These are phyloP conservation scores for Ganoderma leucocontextum DNA, from an alignment of 1,284 basidiomycete genomes.

Conservation along the genomic window DNA sequence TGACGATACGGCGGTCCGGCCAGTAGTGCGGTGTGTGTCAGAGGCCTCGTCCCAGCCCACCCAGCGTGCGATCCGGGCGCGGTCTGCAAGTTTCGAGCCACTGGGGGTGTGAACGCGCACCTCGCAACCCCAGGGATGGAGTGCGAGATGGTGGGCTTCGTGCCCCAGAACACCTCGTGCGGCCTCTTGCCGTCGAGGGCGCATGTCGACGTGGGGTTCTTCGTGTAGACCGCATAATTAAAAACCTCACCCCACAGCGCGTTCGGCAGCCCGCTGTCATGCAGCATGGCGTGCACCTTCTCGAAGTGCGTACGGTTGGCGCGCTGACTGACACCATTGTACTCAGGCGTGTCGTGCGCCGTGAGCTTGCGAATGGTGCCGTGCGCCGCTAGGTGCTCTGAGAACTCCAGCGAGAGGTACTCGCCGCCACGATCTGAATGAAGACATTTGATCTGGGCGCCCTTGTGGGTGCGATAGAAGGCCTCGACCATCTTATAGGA, in stretches of 20 bases:
- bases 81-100: too few species aligned
- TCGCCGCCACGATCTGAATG: constrained; percentile 42
- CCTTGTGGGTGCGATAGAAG: constrained; percentile 28
- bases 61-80: too few species aligned
- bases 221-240: constrained; percentile 45
- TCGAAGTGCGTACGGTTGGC: constrained; percentile 42
- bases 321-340: constrained; percentile 48
- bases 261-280: constrained; percentile 38
- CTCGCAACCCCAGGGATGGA: too few species aligned
- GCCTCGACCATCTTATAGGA: constrained; percentile 32
- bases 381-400: background rate
- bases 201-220: constrained; percentile 46
- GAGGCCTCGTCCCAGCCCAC: too few species aligned
- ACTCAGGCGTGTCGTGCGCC: background rate
- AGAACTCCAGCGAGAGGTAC: constrained; percentile 14
- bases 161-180: constrained; percentile 36
- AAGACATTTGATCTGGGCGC: constrained; percentile 40
- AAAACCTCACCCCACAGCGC: constrained; percentile 50
- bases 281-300: constrained; percentile 35
- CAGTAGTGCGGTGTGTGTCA: constrained; percentile 10
- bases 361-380: constrained; percentile 17
- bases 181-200: constrained; percentile 44
- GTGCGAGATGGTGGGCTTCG: constrained; percentile 43
- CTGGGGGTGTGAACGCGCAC: too few species aligned
- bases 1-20: constrained; percentile 21